phyloP scores from a whole-genome alignment of 495 filamentous ascomycete species.

The Penicillium soppii region DNA sequence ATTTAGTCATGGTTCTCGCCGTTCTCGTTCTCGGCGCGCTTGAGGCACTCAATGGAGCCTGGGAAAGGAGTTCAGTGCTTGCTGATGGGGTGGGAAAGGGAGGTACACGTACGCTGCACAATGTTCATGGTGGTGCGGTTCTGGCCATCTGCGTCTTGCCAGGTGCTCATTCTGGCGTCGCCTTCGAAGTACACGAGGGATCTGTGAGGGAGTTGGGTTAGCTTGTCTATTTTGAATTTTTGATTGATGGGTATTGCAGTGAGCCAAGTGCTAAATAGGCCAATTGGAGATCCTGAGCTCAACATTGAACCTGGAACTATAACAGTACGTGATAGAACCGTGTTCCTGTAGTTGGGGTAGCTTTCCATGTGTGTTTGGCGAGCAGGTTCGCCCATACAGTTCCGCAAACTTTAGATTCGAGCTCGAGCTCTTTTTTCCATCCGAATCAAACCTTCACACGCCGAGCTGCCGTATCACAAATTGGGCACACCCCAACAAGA shows the following conservation, averaged over 20 bases:
- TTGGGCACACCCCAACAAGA: too few relatives aligned
- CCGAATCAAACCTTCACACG: too few relatives aligned
- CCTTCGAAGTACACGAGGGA: slow-evolving; percentile 72
- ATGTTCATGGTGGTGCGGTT: slow-evolving; percentile 57
- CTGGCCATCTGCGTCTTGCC: slow-evolving; percentile 64
- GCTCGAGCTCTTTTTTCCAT: too few relatives aligned
- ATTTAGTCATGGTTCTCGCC: slow-evolving; percentile 19
- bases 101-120: slow-evolving; percentile 63
- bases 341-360: too few relatives aligned
- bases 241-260: neutral
- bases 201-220: slow-evolving; percentile 36
- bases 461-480: too few relatives aligned
- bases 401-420: too few relatives aligned
- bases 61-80: neutral
- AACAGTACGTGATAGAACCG: too few relatives aligned
- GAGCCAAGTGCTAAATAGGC: neutral
- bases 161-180: slow-evolving; percentile 61
- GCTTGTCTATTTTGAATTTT: neutral
- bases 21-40: slow-evolving; percentile 29
- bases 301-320: neutral
- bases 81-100: neutral
- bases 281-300: too few relatives aligned
- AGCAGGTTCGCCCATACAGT: too few relatives aligned
- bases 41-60: slow-evolving; percentile 62
- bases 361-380: too few relatives aligned